Base-by-base conservation (phyloP, 176 grass and related monocot species). In the Ampelocalamus luodianensis region DNA sequence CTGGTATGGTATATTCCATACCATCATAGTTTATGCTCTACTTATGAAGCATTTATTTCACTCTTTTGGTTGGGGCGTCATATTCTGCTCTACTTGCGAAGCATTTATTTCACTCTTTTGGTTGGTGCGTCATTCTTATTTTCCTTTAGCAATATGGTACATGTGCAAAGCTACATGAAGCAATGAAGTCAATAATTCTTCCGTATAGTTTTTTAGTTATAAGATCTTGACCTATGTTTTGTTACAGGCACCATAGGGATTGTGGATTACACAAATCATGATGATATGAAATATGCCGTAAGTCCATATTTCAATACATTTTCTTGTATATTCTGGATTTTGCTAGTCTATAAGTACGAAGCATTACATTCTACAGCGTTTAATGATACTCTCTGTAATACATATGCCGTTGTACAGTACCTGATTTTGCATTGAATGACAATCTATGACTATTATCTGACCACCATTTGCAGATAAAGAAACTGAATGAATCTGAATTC, bases 211-310 rank as follows among this genome's bases (percentile, higher is more conserved):
- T 51, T 12, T 77, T 65, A 68, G 11, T 58, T 10, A 18, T 53
- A 22, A 37, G 58, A 67, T 80, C 3, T 29, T 68, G 8, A 64
- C 39, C 5, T 75, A 54, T 77, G n/a, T 78, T 66, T 61, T 87
- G 71, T 78, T 87, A 40, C 84, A 98, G 96, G 93, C 18, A 99
- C 96, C 40, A 42, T 85, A 50, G 96, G 96, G 29, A 91, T 96
- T 72, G 96, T 96, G 68, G 96, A 99, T 67, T 99, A 99, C 70
- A 96, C 96, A 78, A 99, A 96, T 64, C 91, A 88, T 72, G 93
- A 99, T 74, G 96, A 99, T 85, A 99, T 99, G 96, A 99, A 99
- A 80, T 99, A 99, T 92, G 96, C 96, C 53, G 93, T 99, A 89
- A 80, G 90, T 66, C 34, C 37, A 49, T 58, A 64, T 83, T 32